These are phyloP conservation scores for Gonapodya prolifera DNA, from an alignment of 192 early-diverging fungal species.

Conservation along the genomic window DNA sequence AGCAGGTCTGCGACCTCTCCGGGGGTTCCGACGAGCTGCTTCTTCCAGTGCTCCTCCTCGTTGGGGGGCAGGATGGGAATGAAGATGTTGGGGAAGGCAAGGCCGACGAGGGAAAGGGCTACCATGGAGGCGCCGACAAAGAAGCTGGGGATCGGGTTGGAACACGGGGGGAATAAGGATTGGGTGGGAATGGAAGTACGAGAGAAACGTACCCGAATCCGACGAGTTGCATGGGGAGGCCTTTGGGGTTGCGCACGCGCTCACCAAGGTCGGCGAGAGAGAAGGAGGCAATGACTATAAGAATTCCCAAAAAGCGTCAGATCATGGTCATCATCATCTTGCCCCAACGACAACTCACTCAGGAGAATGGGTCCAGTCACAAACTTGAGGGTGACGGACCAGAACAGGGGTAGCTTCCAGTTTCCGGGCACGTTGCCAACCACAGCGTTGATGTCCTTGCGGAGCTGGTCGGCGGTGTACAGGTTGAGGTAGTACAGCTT, in stretches of 20 bases:
- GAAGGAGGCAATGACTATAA: background rate
- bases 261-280: background rate
- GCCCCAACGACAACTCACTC: background rate
- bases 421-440: background rate
- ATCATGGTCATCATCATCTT: no score
- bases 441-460: background rate
- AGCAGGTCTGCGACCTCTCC: background rate
- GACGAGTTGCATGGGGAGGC: background rate
- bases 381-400: background rate
- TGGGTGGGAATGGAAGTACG: background rate
- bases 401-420: background rate
- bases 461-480: background rate
- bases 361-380: background rate
- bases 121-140: background rate
- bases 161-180: background rate
- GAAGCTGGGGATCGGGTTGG: background rate
- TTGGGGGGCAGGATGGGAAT: background rate
- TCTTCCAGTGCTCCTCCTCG: background rate
- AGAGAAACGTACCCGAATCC: background rate
- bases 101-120: background rate
- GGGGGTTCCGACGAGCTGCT: background rate
- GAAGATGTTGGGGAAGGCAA: background rate
- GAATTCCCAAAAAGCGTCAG: no score
- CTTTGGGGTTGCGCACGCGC: background rate
- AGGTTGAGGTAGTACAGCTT: background rate